phyloP scores from a whole-genome alignment of 768 basidiomycete genomes.

The Cystobasidium tubakii region DNA sequence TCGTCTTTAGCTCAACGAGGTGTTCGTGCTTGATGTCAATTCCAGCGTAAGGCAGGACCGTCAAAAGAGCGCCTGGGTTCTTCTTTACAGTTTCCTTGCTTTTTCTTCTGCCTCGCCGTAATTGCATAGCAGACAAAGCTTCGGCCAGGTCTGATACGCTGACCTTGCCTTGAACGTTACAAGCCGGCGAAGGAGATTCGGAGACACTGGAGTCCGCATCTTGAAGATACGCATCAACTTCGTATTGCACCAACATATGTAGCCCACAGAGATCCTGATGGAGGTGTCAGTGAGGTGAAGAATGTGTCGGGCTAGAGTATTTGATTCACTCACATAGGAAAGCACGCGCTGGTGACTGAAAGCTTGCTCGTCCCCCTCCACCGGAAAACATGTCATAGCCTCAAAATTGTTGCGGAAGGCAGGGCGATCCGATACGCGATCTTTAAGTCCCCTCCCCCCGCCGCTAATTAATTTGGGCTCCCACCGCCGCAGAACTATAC shows the following conservation, averaged over 20 bases:
- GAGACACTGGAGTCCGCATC: too few species aligned
- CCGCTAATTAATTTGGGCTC: neutral
- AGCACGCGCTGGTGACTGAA: neutral
- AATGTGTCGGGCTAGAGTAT: neutral
- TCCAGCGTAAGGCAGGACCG: neutral
- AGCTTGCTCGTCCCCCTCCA: neutral
- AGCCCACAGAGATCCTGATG: neutral
- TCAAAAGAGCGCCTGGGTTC: neutral
- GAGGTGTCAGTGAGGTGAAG: neutral
- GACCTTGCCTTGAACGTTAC: neutral
- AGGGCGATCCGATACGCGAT: neutral
- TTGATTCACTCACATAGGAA: neutral
- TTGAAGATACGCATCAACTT: too few species aligned
- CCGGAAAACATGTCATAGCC: neutral
- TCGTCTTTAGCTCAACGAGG: conserved; percentile 1
- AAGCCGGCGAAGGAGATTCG: neutral
- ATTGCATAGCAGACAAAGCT: neutral
- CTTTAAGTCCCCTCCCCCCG: neutral
- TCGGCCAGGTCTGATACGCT: neutral
- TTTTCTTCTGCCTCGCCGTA: neutral
- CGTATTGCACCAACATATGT: neutral
- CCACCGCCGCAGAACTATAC: neutral
- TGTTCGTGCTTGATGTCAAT: neutral
- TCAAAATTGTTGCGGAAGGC: neutral
- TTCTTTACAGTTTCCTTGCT: neutral